Evolutionary conservation across 208 protist species (phyloP).

Genomic region (Eutreptiella sp.): DNA sequence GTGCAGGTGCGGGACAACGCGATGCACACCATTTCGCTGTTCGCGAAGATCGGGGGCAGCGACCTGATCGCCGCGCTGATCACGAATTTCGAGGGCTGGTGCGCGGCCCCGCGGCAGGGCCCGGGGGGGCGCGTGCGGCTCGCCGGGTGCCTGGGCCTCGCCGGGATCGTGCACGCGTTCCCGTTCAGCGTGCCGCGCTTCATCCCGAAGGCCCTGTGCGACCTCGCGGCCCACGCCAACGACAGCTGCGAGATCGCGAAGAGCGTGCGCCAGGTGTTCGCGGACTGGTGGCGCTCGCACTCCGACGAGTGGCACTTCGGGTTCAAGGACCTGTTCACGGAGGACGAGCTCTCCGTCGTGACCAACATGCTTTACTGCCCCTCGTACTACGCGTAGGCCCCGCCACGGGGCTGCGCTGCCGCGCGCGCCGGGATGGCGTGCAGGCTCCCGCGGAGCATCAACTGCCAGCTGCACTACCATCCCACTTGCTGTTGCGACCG

Average conservation of each 20-base stretch:
- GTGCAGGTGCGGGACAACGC: too few relatives aligned
- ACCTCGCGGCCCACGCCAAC: slow-evolving; percentile 41
- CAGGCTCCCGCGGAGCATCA: too few relatives aligned
- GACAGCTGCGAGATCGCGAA: slow-evolving; percentile 42
- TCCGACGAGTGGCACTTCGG: slow-evolving; percentile 57
- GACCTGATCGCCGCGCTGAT: too few relatives aligned
- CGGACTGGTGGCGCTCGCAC: slow-evolving; percentile 66
- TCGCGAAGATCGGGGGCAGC: too few relatives aligned
- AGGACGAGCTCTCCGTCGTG: slow-evolving; percentile 47
- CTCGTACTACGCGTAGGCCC: slow-evolving; percentile 55
- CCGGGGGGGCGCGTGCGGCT: too few relatives aligned
- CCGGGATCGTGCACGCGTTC: slow-evolving; percentile 50
- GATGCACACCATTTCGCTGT: too few relatives aligned
- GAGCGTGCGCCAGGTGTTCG: slow-evolving; percentile 49
- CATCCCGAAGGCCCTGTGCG: slow-evolving; percentile 50
- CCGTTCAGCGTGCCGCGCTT: slow-evolving; percentile 48
- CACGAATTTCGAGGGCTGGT: too few relatives aligned
- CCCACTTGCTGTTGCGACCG: too few relatives aligned
- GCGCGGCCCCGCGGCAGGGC: too few relatives aligned
- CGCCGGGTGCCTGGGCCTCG: slow-evolving; percentile 55
- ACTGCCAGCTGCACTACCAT: too few relatives aligned
- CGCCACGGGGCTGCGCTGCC: too few relatives aligned
- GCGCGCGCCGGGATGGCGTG: too few relatives aligned
- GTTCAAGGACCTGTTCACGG: slow-evolving; percentile 54
- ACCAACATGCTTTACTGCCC: slow-evolving; percentile 45